These are phyloP conservation scores for Monilinia fructigena DNA, from an alignment of 2,329 filamentous ascomycete genomes.

Conservation along the genomic window DNA sequence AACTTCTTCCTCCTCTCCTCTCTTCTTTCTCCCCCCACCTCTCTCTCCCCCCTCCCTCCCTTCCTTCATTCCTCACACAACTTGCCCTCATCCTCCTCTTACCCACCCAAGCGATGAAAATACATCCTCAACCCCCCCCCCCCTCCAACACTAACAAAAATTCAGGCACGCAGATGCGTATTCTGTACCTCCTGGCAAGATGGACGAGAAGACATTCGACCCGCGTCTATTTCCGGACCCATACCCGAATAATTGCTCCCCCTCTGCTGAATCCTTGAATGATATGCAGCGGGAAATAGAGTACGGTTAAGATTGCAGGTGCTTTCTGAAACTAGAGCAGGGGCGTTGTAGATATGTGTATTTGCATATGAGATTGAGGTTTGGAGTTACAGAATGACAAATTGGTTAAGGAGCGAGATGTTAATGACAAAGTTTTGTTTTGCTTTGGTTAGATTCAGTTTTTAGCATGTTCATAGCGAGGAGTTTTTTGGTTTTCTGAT, in stretches of 20 bases:
- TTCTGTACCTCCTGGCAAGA: constrained; percentile 60
- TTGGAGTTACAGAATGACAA: background rate
- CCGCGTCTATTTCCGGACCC: background rate
- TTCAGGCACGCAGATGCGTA: constrained; percentile 49
- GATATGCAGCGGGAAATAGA: background rate
- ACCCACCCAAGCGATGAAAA: too few species aligned
- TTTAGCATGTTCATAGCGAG: background rate
- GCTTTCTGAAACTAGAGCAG: background rate
- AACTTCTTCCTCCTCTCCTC: too few species aligned
- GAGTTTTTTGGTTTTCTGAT: background rate
- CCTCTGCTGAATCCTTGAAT: background rate
- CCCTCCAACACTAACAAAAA: background rate
- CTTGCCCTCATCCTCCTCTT: background rate
- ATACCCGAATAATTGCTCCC: background rate
- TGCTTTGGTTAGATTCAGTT: background rate
- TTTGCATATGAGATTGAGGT: background rate
- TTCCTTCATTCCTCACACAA: too few species aligned
- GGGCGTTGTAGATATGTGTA: background rate
- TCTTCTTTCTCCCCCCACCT: too few species aligned
- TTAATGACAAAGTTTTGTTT: background rate
- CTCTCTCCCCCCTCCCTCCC: too few species aligned
- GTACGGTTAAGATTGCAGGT: background rate
- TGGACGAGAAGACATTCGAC: constrained; percentile 36
- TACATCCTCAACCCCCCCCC: too few species aligned
- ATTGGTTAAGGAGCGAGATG: background rate